Base-by-base conservation (phyloP, 176 grass and related monocot species). In the Coix lacrymajobi region DNA sequence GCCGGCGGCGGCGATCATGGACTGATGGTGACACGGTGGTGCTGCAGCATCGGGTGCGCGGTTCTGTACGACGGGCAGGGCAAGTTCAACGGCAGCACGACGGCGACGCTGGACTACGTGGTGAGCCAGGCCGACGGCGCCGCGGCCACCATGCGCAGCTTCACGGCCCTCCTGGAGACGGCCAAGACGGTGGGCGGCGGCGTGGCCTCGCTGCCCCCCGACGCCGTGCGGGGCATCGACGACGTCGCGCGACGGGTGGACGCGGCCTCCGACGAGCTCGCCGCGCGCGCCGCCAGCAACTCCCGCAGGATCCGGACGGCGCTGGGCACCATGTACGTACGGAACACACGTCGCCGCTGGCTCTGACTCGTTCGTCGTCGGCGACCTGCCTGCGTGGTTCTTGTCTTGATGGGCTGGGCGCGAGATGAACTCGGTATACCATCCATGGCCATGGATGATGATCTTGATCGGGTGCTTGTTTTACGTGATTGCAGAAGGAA, bases 11-110 rank as follows among this genome's bases (percentile, higher is more conserved):
- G 54, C 54, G 7, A 57, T 24, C 54, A 57, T 57, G 22, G 2
- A 57, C 1, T 24, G 24, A 24, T 30, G 13, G 25, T 0, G 1
- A 15, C 44, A 36, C 0, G 24, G 34, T 22, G 26, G 5, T 6
- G 38, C 14, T 10, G 74, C 69, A 94, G 94, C 32, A 9, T 92
- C 65, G 96, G 89, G 71, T 98, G 96, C 58, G 38, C 73, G 52
- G 60, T 91, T 54, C 60, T 98, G 75, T 95, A 93, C 86, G 65
- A 82, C 68, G 92, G 92, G 16, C 90, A 98, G 85, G 43, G 75
- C 3, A 95, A 70, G 62, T 86, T 98, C 48, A 31, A 90, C 73
- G n/a, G 69, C 6, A 95, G 76, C 77, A 92, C 87, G 64, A 54
- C 87, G 54, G 85, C 37, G 62, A 98, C 91, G 46, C 75, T 87